phyloP scores from a whole-genome alignment of 805 yeast genomes.

The Candida chauliodis region DNA sequence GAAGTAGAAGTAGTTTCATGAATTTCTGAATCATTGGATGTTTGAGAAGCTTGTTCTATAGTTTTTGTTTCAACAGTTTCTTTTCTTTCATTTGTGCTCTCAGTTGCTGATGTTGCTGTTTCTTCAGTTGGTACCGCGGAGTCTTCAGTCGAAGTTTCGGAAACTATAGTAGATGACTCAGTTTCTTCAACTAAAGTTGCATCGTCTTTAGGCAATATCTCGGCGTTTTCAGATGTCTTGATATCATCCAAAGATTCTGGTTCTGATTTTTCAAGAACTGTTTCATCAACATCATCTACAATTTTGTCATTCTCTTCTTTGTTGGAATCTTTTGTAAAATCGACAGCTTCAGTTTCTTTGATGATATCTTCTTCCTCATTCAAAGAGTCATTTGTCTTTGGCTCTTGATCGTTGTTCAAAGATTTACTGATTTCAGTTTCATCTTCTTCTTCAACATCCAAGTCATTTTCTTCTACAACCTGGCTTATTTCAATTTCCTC shows the following conservation, averaged over 20 bases:
- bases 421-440: too few species aligned
- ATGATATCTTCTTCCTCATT: too few species aligned
- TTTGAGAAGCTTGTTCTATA: background rate
- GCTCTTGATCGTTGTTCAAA: too few species aligned
- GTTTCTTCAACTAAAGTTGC: background rate
- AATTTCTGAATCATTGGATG: background rate
- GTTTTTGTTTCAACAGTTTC: background rate
- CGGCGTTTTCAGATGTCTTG: too few species aligned
- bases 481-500: constrained; percentile 4
- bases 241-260: background rate
- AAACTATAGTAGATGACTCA: constrained; percentile 1
- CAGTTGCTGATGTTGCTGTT: background rate
- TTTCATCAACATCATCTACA: background rate
- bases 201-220: too few species aligned
- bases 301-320: constrained; percentile 1
- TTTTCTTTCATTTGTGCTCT: too few species aligned
- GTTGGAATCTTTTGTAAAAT: too few species aligned
- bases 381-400: too few species aligned
- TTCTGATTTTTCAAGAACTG: too few species aligned
- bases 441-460: too few species aligned
- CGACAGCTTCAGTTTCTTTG: too few species aligned
- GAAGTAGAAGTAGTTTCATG: background rate
- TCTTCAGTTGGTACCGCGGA: constrained; percentile 4
- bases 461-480: too few species aligned
- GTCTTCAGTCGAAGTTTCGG: background rate